phyloP scores from a whole-genome alignment of 805 yeast species.

The Vanderwaltozyma tropicalis region DNA sequence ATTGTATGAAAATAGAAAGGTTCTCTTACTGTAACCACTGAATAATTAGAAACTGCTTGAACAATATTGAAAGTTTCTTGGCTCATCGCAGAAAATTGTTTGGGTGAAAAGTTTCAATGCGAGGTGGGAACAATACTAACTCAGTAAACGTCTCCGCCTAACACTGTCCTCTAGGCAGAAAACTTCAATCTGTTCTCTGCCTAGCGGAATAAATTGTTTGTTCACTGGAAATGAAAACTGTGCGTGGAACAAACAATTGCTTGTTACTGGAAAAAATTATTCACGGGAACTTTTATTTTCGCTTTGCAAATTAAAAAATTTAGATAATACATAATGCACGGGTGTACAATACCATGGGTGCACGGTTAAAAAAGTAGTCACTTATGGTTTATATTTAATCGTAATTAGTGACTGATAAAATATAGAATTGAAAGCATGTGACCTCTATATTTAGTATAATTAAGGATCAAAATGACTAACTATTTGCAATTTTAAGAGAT shows the following conservation, averaged over 20 bases:
- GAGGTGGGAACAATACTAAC: not conserved
- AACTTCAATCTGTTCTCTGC: not conserved
- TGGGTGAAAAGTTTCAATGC: not conserved
- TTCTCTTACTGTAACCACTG: too few relatives aligned
- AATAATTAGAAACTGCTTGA: not conserved
- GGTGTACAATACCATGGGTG: not conserved
- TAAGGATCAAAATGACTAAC: too few relatives aligned
- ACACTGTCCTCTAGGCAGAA: not conserved
- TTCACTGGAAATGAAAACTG: not conserved
- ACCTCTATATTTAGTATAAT: too few relatives aligned
- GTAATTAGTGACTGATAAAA: not conserved
- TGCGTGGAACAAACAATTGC: too few relatives aligned
- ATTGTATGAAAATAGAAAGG: not conserved
- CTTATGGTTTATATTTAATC: not conserved
- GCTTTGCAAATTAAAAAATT: not conserved
- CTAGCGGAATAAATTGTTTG: not conserved
- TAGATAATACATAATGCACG: not conserved
- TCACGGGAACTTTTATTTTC: too few relatives aligned
- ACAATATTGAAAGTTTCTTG: not conserved
- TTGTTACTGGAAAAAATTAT: too few relatives aligned
- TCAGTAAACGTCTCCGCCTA: not conserved
- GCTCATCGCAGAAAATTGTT: not conserved
- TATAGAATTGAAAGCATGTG: not conserved
- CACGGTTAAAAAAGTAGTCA: not conserved
- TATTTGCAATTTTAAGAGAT: too few relatives aligned